Percentiles rank a stretch among this genome's conserved stretches.
These are phyloP conservation scores for Seiridium unicorne DNA, from an alignment of 2,329 filamentous ascomycete genomes.

Conservation along the genomic window DNA sequence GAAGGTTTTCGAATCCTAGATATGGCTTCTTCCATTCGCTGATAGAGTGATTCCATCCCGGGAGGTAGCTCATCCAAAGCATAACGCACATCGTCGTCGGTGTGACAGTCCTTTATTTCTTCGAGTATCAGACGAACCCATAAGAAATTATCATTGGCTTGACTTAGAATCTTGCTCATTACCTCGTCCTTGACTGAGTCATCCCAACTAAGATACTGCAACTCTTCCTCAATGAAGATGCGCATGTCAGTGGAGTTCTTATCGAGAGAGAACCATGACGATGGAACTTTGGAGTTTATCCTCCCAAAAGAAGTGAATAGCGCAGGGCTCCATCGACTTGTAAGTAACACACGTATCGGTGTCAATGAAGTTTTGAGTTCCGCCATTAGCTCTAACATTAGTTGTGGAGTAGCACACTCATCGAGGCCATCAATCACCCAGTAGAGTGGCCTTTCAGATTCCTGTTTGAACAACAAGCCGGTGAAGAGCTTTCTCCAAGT, in stretches of 20 bases:
- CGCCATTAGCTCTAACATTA: slow-evolving; percentile 9
- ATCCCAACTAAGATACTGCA: slow-evolving; percentile 10
- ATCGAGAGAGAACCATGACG: not conserved
- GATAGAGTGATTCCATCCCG: slow-evolving; percentile 25
- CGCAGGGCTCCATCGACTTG: slow-evolving; percentile 1
- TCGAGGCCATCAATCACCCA: slow-evolving; percentile 16
- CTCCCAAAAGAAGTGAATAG: slow-evolving; percentile 1
- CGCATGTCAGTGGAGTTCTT: slow-evolving; percentile 11
- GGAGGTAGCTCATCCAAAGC: slow-evolving; percentile 24
- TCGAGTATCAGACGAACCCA: slow-evolving; percentile 29
- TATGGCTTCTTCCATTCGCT: slow-evolving; percentile 11
- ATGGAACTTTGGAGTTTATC: not conserved
- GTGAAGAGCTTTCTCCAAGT: slow-evolving; percentile 11
- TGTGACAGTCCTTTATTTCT: slow-evolving; percentile 24
- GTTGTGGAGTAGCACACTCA: slow-evolving; percentile 3
- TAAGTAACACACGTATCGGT: slow-evolving; percentile 1
- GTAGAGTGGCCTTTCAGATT: slow-evolving; percentile 5
- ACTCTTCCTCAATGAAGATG: slow-evolving; percentile 9
- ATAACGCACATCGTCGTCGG: slow-evolving; percentile 17
- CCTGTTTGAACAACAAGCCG: slow-evolving; percentile 4
- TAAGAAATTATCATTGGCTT: slow-evolving; percentile 30
- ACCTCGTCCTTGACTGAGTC: slow-evolving; percentile 7
- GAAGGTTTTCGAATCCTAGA: not conserved
- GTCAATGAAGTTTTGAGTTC: not conserved
- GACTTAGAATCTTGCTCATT: slow-evolving; percentile 18